Percentiles rank a stretch among this genome's conserved stretches.
These are phyloP conservation scores for Peterozyma xylosa DNA, from an alignment of 805 yeast species.

Conservation along the genomic window DNA sequence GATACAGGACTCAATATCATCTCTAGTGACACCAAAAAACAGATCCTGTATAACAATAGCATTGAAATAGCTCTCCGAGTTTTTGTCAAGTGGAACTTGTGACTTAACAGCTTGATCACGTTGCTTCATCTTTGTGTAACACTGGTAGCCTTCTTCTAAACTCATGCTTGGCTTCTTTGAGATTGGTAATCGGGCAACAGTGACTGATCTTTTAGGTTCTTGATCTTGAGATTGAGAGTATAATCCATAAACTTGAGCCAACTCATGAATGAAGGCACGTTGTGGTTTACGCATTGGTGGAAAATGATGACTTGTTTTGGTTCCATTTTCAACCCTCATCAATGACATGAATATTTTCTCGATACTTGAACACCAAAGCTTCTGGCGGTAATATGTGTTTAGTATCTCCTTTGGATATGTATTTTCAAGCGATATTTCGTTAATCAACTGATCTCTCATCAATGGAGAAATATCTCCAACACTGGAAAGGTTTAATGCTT, in stretches of 20 bases:
- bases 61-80: slow-evolving; percentile 29
- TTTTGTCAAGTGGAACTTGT: slow-evolving; percentile 15
- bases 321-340: slow-evolving; percentile 27
- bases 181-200: slow-evolving; percentile 31
- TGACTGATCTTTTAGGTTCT: slow-evolving; percentile 73
- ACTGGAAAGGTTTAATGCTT: slow-evolving; percentile 45
- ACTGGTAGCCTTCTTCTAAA: slow-evolving; percentile 35
- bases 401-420: slow-evolving; percentile 42
- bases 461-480: slow-evolving; percentile 1
- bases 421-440: slow-evolving; percentile 17
- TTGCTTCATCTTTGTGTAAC: slow-evolving; percentile 21
- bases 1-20: slow-evolving; percentile 30
- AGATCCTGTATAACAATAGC: slow-evolving; percentile 48
- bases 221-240: slow-evolving; percentile 72
- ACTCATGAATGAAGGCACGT: slow-evolving; percentile 61
- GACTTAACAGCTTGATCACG: slow-evolving; percentile 12
- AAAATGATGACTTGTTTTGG: slow-evolving; percentile 45
- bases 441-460: slow-evolving; percentile 12
- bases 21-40: slow-evolving; percentile 43
- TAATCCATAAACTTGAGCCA: slow-evolving; percentile 52
- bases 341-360: slow-evolving; percentile 47
- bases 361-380: slow-evolving; percentile 59
- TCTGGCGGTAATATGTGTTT: slow-evolving; percentile 44
- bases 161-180: slow-evolving; percentile 34
- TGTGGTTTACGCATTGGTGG: slow-evolving; percentile 68